Evolutionary conservation across 108 stramenopile species (phyloP).

Genomic region (Nitzschia sp.): DNA sequence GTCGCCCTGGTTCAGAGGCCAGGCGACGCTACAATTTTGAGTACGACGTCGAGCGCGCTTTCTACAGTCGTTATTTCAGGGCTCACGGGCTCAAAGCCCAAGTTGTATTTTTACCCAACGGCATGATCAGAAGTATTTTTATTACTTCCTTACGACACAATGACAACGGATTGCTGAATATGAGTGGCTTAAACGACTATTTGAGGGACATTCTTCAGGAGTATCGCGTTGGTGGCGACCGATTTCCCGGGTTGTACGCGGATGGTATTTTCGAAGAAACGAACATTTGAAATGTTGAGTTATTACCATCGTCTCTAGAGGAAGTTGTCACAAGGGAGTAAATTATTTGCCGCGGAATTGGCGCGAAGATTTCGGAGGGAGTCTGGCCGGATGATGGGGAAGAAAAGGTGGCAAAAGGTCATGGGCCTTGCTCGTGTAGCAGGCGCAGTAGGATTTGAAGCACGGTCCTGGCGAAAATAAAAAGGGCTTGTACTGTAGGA

Average conservation of each 20-base stretch:
- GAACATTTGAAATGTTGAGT: too few species aligned
- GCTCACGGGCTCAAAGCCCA: constrained; percentile 25
- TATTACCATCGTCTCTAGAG: too few species aligned
- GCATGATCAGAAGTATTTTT: constrained; percentile 26
- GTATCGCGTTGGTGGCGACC: neutral
- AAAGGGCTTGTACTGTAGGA: too few species aligned
- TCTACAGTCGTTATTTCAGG: constrained; percentile 24
- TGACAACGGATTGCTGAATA: constrained; percentile 26
- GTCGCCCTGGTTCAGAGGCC: neutral
- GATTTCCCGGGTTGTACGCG: neutral
- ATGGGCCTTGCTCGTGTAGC: too few species aligned
- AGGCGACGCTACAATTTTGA: neutral
- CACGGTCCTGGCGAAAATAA: too few species aligned
- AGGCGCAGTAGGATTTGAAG: too few species aligned
- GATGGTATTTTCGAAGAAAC: too few species aligned
- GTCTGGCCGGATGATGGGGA: too few species aligned
- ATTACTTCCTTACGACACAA: constrained; percentile 25
- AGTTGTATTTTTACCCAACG: constrained; percentile 27
- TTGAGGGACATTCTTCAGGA: neutral
- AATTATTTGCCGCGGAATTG: too few species aligned
- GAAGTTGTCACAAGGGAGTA: too few species aligned
- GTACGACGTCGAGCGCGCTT: constrained; percentile 31
- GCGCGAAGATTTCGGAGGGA: too few species aligned
- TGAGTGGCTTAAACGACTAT: constrained; percentile 26
- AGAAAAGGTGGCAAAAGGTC: too few species aligned